Conservation (phyloP, 306 rosid genomes). For the Vigna reflexopilosa region DNA sequence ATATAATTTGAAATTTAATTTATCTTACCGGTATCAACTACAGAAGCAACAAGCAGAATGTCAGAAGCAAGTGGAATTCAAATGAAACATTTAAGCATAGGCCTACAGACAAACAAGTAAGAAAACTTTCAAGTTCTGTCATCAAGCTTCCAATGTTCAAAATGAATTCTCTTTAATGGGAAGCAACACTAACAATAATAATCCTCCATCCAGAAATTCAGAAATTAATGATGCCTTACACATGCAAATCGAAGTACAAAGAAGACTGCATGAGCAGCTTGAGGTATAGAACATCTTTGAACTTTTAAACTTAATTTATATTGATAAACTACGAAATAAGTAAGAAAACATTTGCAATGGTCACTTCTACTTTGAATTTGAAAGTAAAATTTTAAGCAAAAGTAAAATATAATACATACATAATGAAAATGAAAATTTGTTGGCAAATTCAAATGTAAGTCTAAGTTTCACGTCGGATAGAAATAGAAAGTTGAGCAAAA, state of each 20-base stretch:
- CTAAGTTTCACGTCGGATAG: too few species aligned
- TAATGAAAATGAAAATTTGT: not conserved
- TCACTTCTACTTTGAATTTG: not conserved
- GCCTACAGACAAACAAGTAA: conserved; percentile 75
- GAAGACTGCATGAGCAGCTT: conserved; percentile 86
- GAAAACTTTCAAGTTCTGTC: conserved; percentile 29
- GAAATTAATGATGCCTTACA: conserved; percentile 78
- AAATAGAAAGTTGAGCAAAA: too few species aligned
- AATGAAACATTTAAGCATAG: conserved; percentile 61
- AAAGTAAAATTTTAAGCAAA: conserved; percentile 2
- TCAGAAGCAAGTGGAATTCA: conserved; percentile 66
- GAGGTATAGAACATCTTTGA: conserved; percentile 60
- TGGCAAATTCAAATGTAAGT: too few species aligned
- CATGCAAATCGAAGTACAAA: conserved; percentile 90
- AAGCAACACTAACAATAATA: conserved; percentile 38
- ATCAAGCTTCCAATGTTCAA: conserved; percentile 19
- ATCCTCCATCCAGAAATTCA: conserved; percentile 56
- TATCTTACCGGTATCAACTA: conserved; percentile 38
- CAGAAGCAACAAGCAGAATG: conserved; percentile 52
- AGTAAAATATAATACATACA: not conserved
- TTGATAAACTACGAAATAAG: not conserved
- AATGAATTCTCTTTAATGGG: conserved; percentile 2
- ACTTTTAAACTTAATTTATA: not conserved
- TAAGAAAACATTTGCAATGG: not conserved
- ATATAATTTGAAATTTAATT: conserved; percentile 30